Evolutionary conservation across 148 eudicot genomes (phyloP).

Genomic region (Selenicereus undatus): DNA sequence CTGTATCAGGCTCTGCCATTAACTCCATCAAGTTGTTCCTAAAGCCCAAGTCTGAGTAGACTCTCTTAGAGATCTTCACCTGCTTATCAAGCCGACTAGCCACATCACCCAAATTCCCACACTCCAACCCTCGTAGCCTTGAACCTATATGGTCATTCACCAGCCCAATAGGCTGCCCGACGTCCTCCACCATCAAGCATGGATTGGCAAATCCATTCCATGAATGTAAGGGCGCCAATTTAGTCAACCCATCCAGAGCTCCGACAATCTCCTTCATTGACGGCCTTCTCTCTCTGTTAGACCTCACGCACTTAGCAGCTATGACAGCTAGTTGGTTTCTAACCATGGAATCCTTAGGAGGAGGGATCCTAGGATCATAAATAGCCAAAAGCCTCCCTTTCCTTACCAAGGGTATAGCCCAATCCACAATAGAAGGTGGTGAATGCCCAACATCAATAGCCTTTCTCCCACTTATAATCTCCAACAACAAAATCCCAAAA

Average conservation of each 20-base stretch:
- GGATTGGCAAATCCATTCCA: slow-evolving; percentile 82
- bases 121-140: slow-evolving; percentile 35
- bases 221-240: slow-evolving; percentile 61
- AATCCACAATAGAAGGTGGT: slow-evolving; percentile 88
- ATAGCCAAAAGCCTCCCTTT: slow-evolving; percentile 52
- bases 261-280: slow-evolving; percentile 71
- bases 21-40: slow-evolving; percentile 83
- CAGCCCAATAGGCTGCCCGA: slow-evolving; percentile 53
- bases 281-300: slow-evolving; percentile 81
- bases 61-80: slow-evolving; percentile 49
- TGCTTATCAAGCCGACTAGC: slow-evolving; percentile 29
- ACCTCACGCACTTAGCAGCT: slow-evolving; percentile 92
- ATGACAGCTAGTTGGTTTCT: slow-evolving; percentile 73
- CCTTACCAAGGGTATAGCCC: slow-evolving; percentile 92
- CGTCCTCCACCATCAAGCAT: slow-evolving; percentile 81
- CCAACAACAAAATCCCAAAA: slow-evolving; percentile 81
- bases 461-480: slow-evolving; percentile 88
- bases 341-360: slow-evolving; percentile 64
- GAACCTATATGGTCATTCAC: slow-evolving; percentile 26
- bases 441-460: slow-evolving; percentile 84
- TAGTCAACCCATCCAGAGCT: slow-evolving; percentile 50
- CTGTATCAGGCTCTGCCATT: slow-evolving; percentile 51
- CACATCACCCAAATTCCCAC: slow-evolving; percentile 36
- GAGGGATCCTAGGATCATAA: slow-evolving; percentile 72
- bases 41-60: slow-evolving; percentile 77